Conservation (phyloP, 306 rosid species). For the Lathyrus aphaca region DNA sequence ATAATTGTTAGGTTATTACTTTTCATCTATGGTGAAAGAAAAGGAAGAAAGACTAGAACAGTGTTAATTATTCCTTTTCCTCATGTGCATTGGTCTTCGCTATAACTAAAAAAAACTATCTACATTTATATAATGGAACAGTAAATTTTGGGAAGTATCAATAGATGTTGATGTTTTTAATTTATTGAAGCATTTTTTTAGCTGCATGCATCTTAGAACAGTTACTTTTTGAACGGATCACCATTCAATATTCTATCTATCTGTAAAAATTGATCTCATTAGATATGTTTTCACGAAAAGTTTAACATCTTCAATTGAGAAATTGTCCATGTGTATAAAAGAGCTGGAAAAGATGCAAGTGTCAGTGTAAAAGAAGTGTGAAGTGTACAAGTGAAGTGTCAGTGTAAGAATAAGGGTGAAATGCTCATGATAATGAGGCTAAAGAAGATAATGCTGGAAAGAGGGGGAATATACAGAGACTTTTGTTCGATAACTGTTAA, state of each 20-base stretch:
- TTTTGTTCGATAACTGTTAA: no score
- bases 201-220: conserved; percentile 1
- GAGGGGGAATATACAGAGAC: no score
- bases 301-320: background rate
- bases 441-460: no score
- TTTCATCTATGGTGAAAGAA: background rate
- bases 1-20: no score
- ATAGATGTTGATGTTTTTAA: conserved; percentile 18
- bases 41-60: conserved; percentile 34
- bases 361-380: no score
- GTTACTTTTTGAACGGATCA: conserved; percentile 26
- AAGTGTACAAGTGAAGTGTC: no score
- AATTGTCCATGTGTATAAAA: background rate
- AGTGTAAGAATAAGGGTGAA: no score
- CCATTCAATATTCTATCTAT: conserved; percentile 5
- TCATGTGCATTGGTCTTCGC: conserved; percentile 2
- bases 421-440: no score
- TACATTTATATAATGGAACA: background rate
- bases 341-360: no score
- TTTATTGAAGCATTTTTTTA: background rate
- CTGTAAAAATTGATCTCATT: background rate
- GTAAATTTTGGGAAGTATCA: conserved; percentile 23
- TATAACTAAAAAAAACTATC: background rate
- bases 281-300: conserved; percentile 13
- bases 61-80: conserved; percentile 12